Evolutionary conservation across 225 moss, liverwort and hornwort species (phyloP).

Genomic region (Rhytidiadelphus loreus): DNA sequence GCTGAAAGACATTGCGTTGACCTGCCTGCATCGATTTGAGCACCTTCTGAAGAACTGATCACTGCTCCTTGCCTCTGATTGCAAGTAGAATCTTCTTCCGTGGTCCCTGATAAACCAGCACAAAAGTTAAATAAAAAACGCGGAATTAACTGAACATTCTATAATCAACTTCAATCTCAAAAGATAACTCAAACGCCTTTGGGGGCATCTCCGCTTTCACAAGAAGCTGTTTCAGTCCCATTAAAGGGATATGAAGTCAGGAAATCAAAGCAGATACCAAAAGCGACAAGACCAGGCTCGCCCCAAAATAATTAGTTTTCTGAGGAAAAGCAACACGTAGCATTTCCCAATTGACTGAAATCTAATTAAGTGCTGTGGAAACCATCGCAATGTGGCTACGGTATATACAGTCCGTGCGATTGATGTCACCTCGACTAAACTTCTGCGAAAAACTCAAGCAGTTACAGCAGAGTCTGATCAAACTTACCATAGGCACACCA

Average conservation of each 20-base stretch:
- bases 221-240: background rate
- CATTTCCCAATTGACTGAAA: background rate
- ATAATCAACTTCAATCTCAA: background rate
- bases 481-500: constrained; percentile 80
- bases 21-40: background rate
- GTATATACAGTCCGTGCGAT: background rate
- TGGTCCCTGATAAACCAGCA: constrained; percentile 50
- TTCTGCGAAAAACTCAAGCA: background rate
- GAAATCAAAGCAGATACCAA: background rate
- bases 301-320: background rate
- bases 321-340: no score
- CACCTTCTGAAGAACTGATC: background rate
- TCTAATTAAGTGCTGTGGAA: background rate
- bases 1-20: background rate
- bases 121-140: background rate
- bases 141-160: background rate
- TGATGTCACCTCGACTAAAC: background rate
- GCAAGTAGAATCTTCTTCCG: constrained; percentile 93
- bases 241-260: background rate
- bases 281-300: background rate
- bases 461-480: background rate
- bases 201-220: background rate
- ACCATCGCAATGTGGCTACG: background rate
- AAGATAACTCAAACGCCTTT: background rate
- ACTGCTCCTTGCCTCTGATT: constrained; percentile 41